Conservation (phyloP, 2,329 filamentous ascomycete genomes). For the Thelonectria discophora region DNA sequence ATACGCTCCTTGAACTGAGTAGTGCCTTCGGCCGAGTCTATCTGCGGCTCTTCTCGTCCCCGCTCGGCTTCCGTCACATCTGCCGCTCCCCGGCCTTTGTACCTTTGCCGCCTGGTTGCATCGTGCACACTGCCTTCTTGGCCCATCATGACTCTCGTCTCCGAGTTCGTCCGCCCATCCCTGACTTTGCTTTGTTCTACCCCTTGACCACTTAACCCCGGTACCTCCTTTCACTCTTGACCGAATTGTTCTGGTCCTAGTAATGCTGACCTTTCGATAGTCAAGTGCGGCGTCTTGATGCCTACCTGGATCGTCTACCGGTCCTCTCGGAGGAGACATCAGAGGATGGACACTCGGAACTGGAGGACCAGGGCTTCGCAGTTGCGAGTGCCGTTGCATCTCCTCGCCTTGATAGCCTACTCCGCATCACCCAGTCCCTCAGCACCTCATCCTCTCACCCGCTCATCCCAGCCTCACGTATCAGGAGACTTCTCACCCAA, state of each 20-base stretch:
- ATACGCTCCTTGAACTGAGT: constrained; percentile 10
- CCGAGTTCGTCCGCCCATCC: constrained; percentile 41
- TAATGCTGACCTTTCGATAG: constrained; percentile 47
- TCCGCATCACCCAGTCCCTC: constrained; percentile 74
- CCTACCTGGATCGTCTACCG: constrained; percentile 70
- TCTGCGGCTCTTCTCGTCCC: constrained; percentile 25
- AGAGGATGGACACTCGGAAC: constrained; percentile 52
- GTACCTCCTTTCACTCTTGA: constrained; percentile 12
- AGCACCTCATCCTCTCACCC: constrained; percentile 73
- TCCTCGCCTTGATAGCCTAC: constrained; percentile 67
- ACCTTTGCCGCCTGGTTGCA: constrained; percentile 14
- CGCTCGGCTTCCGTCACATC: constrained; percentile 8
- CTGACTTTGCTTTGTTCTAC: constrained; percentile 16
- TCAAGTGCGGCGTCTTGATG: constrained; percentile 70
- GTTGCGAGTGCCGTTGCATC: constrained; percentile 57
- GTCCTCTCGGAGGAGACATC: constrained; percentile 52
- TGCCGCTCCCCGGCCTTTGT: constrained; percentile 20
- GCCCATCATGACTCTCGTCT: constrained; percentile 42
- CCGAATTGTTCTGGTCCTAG: constrained; percentile 4
- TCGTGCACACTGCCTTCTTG: constrained; percentile 27
- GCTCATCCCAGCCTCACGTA: constrained; percentile 66
- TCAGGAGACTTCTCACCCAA: constrained; percentile 70
- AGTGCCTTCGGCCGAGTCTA: constrained; percentile 17
- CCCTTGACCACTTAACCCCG: background rate
- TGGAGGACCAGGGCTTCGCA: constrained; percentile 47